These are phyloP conservation scores for Pseudogymnoascus sp. DNA, from an alignment of 2,329 filamentous ascomycete species.

Conservation along the genomic window DNA sequence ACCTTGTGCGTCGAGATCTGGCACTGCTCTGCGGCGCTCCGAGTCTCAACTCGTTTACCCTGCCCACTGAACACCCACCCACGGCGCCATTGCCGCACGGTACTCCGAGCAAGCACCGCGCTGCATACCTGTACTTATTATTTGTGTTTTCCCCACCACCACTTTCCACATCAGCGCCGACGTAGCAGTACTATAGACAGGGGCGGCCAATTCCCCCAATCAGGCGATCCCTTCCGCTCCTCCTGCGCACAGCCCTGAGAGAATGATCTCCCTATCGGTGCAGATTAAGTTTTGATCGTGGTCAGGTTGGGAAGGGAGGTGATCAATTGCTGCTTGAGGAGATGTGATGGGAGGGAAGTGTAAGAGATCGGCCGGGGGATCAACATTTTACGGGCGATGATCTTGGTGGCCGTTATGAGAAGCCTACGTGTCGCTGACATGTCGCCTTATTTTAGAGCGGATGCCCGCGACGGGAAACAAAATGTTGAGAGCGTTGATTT, in stretches of 20 bases:
- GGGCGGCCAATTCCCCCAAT: not conserved
- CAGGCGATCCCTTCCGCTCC: not conserved
- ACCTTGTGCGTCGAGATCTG: not conserved
- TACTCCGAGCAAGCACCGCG: not conserved
- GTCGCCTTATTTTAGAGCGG: not conserved
- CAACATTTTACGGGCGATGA: not conserved
- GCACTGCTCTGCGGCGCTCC: not conserved
- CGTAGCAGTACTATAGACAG: not conserved
- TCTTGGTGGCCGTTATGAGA: not conserved
- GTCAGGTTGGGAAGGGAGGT: not conserved
- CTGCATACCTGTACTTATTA: not conserved
- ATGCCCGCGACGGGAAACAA: not conserved
- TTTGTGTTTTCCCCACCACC: not conserved
- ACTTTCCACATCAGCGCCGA: not conserved
- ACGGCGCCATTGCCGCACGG: not conserved
- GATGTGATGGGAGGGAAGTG: not conserved
- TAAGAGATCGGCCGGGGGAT: not conserved
- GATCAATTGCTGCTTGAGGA: conserved; percentile 1
- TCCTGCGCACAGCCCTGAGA: not conserved
- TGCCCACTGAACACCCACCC: not conserved
- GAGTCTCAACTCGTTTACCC: not conserved
- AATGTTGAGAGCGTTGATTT: not conserved
- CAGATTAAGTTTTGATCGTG: conserved; percentile 2
- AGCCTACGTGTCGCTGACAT: not conserved
- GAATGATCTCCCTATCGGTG: not conserved